Base-by-base conservation (phyloP, 345 rosid species). In the Clausena lansium region DNA sequence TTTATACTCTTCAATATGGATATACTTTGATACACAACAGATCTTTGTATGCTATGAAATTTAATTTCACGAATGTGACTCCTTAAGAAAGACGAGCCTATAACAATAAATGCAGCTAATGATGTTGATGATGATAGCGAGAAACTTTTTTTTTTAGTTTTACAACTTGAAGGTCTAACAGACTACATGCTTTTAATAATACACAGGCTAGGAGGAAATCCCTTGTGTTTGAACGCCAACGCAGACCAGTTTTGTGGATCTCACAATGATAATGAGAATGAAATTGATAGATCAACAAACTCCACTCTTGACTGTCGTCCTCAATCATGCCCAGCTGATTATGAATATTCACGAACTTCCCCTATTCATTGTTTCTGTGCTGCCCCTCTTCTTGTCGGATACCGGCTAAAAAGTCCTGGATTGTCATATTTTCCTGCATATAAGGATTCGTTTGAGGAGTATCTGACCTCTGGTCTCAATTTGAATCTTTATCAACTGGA, bases 321-420 rank as follows among this genome's bases (percentile, higher is more conserved):
- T 8, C 1, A 6, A 45, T 45, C 86, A 61, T 96, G 99, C 75
- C 99, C 98, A 32, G 80, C 82, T 9, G 87, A 93, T 76, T 91
- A 47, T 36, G 94, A 91, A 80, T 84, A 86, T 83, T 82, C 93
- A 32, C 85, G 76, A 67, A 67, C 76, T 27, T 76, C 93, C 59
- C 86, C 85, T 2, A 57, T 70, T 75, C 67, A 20, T 7, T 96
- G 99, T 83, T 86, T 90, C 81, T 96, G 99, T 78, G 90, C 95
- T 67, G 92, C 86, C 58, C 99, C 99, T 81, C 74, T 96, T 74
- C 79, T 89, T 60, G 80, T 94, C 71, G 97, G 85, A 70, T 96
- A 94, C 76, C 91, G 99, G 76, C 67, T 96, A 82, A 96, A 96
- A 85, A 96, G 98, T 89, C 99, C 99, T 15, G 98, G 99, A 75